Evolutionary conservation across 1,284 basidiomycete species (phyloP), one percentile per base, ranked within the genome.

Genomic region (Coniophora puteana): DNA sequence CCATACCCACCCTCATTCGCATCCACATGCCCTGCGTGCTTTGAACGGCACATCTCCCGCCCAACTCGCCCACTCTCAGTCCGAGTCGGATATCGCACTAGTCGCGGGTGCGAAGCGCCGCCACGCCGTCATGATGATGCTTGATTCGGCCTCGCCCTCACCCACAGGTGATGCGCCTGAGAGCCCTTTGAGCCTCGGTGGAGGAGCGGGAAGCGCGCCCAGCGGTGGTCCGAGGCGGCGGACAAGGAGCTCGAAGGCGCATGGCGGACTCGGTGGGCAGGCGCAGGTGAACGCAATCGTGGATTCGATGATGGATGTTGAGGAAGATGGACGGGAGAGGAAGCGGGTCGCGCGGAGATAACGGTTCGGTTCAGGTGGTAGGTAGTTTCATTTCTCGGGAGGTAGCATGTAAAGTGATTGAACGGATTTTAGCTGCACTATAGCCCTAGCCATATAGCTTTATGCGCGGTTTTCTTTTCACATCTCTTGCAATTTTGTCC

Each of bases 61-160:
- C 63, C 40, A 52, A 67, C 40, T 49, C 62, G 12, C 57, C 66
- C 6, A 60, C 67, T 25, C 53, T 62, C 10, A n/a, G n/a, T n/a
- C n/a, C n/a, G n/a, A n/a, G n/a, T 3, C n/a, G n/a, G n/a, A n/a
- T n/a, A n/a, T n/a, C n/a, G n/a, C n/a, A n/a, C n/a, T n/a, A n/a
- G n/a, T 59, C 21, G 59, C 54, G 14, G 66, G 65, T 21, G 59
- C 61, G 0, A 80, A 79, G 52, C 69, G 76, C 11, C 68, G 77
- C 25, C 76, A 79, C 48, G 74, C 74, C 1, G 69, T 78, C 51
- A 80, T 79, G 76, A 75, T 79, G 73, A 76, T 78, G 74, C 66
- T 77, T 8, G 75, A 76, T 49, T 61, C 74, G 0, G 45, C 64
- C 18, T 51, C 68, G 13, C 47, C 68, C 5, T 43, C 54, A 0